A percentile compares a stretch with the other conserved stretches of the same genome.
Conservation (phyloP, 2,329 filamentous ascomycete genomes). For the Fonsecaea pugnacius region DNA sequence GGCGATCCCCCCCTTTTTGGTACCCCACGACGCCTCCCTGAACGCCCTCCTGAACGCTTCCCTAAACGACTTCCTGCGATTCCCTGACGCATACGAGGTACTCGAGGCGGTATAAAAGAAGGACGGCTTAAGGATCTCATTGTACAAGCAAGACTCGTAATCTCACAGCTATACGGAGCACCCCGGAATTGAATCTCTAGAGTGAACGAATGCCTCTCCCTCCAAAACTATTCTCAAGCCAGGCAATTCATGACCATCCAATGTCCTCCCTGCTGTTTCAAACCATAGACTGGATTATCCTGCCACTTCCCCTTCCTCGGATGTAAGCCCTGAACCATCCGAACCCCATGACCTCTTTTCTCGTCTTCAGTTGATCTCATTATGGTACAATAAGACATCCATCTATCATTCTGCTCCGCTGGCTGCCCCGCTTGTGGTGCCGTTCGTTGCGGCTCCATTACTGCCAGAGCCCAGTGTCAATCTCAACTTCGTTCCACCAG, state of each 20-base stretch:
- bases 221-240: background rate
- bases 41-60: too few relatives aligned
- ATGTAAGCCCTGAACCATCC: background rate
- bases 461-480: conserved; percentile 61
- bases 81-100: background rate
- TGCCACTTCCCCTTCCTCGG: background rate
- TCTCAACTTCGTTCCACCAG: conserved; percentile 69
- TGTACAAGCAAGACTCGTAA: background rate
- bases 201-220: background rate
- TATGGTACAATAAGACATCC: conserved; percentile 34
- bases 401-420: conserved; percentile 42
- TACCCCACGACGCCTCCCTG: background rate
- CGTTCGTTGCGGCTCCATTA: conserved; percentile 42
- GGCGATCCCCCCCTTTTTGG: background rate
- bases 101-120: background rate
- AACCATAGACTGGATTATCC: background rate
- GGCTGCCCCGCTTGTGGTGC: conserved; percentile 41
- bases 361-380: conserved; percentile 11
- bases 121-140: background rate
- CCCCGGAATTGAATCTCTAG: background rate
- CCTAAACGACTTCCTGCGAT: too few relatives aligned
- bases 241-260: background rate
- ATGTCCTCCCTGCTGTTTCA: background rate
- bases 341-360: conserved; percentile 3
- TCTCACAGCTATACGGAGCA: conserved; percentile 3